These are phyloP conservation scores for Coniferiporia sulphurascens DNA, from an alignment of 1,284 basidiomycete genomes.

Conservation along the genomic window DNA sequence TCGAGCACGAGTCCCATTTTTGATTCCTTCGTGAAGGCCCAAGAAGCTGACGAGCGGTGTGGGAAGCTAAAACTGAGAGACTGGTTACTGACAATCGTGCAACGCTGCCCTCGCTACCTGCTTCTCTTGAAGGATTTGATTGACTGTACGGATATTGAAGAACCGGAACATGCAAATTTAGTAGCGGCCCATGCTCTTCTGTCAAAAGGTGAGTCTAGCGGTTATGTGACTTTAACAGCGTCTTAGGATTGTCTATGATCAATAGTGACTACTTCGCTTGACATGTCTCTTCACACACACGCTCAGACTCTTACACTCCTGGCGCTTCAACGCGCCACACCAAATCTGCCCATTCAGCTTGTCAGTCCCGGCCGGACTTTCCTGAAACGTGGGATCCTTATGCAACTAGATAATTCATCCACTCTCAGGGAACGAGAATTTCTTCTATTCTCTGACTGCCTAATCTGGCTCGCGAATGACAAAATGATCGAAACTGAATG, in stretches of 20 bases:
- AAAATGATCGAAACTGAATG: conserved; percentile 26
- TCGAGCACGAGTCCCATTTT: conserved; percentile 51
- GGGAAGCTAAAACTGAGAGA: conserved; percentile 71
- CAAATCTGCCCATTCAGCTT: conserved; percentile 70
- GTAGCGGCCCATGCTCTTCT: conserved; percentile 59
- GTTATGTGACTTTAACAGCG: neutral
- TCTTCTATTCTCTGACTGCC: conserved; percentile 75
- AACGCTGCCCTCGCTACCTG: conserved; percentile 82
- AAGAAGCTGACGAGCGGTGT: conserved; percentile 64
- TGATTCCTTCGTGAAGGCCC: conserved; percentile 51
- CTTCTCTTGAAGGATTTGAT: conserved; percentile 79
- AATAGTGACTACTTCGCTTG: conserved; percentile 71
- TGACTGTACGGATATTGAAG: conserved; percentile 53
- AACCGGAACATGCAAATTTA: conserved; percentile 60
- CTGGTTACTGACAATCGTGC: conserved; percentile 83
- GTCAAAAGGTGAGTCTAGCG: conserved; percentile 54
- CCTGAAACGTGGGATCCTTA: conserved; percentile 59
- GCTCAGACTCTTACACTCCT: conserved; percentile 69
- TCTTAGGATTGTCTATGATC: neutral
- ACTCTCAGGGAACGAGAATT: conserved; percentile 60
- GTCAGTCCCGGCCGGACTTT: conserved; percentile 76
- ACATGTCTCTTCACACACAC: conserved; percentile 73
- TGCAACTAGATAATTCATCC: conserved; percentile 50
- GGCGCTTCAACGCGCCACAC: conserved; percentile 70
- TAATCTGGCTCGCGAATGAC: conserved; percentile 63